A percentile compares a stretch with the other conserved stretches of the same genome.
These are phyloP conservation scores for Chlamydomonas sp. DNA, from an alignment of 139 green algal species.

Conservation along the genomic window DNA sequence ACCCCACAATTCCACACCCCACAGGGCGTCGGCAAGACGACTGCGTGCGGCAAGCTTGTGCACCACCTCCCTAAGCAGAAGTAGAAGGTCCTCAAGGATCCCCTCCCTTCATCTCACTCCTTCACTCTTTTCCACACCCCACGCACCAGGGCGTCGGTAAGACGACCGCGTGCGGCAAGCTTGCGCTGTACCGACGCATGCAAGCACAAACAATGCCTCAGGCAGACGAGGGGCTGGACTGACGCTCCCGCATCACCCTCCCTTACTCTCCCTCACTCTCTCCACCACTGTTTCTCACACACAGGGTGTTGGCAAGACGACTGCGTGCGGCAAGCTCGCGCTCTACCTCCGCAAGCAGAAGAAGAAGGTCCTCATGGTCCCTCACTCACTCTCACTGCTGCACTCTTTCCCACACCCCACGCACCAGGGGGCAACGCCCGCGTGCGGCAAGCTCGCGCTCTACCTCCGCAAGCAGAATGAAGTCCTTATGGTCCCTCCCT, in stretches of 20 bases:
- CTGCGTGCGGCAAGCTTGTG: constrained; percentile 89
- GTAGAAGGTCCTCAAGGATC: no score
- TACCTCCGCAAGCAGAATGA: constrained; percentile 58
- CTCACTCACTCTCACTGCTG: no score
- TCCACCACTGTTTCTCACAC: no score
- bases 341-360: constrained; percentile 61
- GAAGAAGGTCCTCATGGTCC: constrained; percentile 70
- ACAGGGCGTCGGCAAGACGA: constrained; percentile 97
- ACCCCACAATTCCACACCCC: no score
- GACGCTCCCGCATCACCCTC: background rate
- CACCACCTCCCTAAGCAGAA: constrained; percentile 75
- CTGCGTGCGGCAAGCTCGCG: constrained; percentile 90
- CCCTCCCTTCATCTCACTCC: background rate
- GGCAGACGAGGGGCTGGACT: constrained; percentile 24
- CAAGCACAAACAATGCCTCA: no score
- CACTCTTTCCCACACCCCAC: no score
- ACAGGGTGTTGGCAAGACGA: constrained; percentile 98
- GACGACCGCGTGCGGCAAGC: constrained; percentile 92
- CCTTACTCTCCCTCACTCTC: background rate
- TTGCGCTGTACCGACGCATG: constrained; percentile 82
- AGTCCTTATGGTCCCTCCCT: constrained; percentile 81
- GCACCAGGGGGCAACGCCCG: constrained; percentile 97
- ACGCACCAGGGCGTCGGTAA: constrained; percentile 98
- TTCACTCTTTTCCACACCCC: no score
- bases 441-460: constrained; percentile 88